Evolutionary conservation across 208 protist genomes (phyloP).

Genomic region (Trypanosoma conorhini): DNA sequence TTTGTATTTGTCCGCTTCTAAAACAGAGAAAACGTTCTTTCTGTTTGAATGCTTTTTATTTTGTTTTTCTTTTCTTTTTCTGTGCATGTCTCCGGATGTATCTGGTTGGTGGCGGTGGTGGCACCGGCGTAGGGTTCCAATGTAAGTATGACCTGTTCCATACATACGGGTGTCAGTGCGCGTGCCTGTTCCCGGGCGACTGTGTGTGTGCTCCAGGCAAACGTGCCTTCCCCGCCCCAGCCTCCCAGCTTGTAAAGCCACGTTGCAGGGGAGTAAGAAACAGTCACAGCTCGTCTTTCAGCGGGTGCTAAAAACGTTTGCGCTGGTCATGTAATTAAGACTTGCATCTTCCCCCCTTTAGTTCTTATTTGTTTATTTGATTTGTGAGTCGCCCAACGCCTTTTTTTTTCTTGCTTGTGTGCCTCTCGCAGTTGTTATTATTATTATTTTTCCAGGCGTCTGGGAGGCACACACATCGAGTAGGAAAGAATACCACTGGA

Average conservation of each 20-base stretch:
- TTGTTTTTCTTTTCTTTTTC: not conserved
- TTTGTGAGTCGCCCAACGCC: no score
- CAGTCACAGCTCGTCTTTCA: not conserved
- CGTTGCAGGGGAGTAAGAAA: not conserved
- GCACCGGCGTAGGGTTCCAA: not conserved
- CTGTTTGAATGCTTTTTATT: constrained; percentile 1
- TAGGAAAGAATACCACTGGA: not conserved
- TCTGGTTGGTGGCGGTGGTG: not conserved
- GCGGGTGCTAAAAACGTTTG: no score
- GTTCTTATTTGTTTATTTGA: no score
- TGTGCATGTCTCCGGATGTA: not conserved
- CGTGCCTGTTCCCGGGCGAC: not conserved
- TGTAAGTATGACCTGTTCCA: not conserved
- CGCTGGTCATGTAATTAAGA: no score
- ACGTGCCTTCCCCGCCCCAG: not conserved
- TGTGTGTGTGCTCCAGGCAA: not conserved
- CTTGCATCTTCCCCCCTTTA: no score
- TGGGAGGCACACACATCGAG: not conserved
- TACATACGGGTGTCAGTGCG: not conserved
- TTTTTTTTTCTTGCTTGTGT: no score
- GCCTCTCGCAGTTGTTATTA: no score
- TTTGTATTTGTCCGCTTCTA: not conserved
- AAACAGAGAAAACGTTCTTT: not conserved
- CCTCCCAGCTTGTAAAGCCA: not conserved
- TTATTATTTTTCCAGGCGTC: no score